A percentile compares a stretch with the other conserved stretches of the same genome.
Evolutionary conservation across 352 stramenopile species (phyloP).

Genomic region (Pythium oligandrum): DNA sequence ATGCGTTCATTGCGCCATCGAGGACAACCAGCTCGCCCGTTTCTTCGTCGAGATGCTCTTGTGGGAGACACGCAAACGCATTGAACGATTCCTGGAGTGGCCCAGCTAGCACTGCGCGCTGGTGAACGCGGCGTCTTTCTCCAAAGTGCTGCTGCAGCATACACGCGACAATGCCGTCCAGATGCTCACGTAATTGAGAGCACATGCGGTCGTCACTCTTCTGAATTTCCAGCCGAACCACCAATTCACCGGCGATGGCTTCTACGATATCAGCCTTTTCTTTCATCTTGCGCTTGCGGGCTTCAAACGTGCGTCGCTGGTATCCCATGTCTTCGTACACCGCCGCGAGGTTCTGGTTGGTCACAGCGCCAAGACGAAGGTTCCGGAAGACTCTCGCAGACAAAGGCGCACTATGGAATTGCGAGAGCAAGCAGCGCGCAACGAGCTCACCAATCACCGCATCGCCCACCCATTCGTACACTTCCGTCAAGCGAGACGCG

Average conservation of each 20-base stretch:
- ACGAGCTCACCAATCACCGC: constrained; percentile 71
- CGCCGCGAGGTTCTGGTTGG: constrained; percentile 64
- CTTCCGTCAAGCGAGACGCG: constrained; percentile 27
- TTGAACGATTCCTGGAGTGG: constrained; percentile 50
- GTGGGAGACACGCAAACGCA: constrained; percentile 49
- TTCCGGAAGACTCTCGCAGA: constrained; percentile 64
- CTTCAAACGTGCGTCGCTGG: constrained; percentile 16
- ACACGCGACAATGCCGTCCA: constrained; percentile 45
- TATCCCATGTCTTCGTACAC: constrained; percentile 70
- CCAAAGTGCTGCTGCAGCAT: constrained; percentile 65
- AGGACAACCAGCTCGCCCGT: constrained; percentile 50
- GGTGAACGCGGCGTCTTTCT: constrained; percentile 22
- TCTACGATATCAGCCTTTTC: constrained; percentile 66
- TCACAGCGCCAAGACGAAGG: constrained; percentile 52
- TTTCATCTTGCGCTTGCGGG: constrained; percentile 36
- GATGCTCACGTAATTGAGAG: constrained; percentile 29
- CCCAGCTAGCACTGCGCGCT: constrained; percentile 20
- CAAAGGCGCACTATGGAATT: constrained; percentile 52
- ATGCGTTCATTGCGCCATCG: constrained; percentile 23
- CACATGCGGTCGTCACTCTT: constrained; percentile 17
- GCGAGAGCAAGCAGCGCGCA: constrained; percentile 51
- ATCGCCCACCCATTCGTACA: constrained; percentile 77
- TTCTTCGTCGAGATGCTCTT: constrained; percentile 53
- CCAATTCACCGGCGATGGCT: constrained; percentile 53
- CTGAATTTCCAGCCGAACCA: constrained; percentile 44